phyloP scores from a whole-genome alignment of 805 yeast genomes.

The Candida anglica region DNA sequence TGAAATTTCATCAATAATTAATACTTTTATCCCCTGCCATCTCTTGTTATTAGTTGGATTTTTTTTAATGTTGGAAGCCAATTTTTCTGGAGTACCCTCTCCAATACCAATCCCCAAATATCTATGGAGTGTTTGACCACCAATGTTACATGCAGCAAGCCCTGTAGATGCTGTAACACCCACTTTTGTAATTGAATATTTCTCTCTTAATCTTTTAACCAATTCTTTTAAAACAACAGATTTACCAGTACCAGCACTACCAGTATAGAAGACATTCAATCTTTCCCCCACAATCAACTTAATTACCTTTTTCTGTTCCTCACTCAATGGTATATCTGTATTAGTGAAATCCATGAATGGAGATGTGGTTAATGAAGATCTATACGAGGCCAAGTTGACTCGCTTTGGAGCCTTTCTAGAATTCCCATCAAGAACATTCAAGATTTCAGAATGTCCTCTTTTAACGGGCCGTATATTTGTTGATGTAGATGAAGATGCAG shows the following conservation, averaged over 20 bases:
- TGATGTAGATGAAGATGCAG: background rate
- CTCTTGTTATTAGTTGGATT: slow-evolving; percentile 40
- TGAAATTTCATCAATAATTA: slow-evolving; percentile 89
- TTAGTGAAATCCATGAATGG: slow-evolving; percentile 1
- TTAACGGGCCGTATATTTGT: slow-evolving; percentile 9
- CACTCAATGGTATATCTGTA: slow-evolving; percentile 14
- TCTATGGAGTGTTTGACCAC: slow-evolving; percentile 74
- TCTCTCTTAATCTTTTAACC: slow-evolving; percentile 46
- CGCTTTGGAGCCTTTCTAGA: slow-evolving; percentile 19
- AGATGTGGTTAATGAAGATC: slow-evolving; percentile 6
- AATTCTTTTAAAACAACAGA: slow-evolving; percentile 64
- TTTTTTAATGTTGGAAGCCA: slow-evolving; percentile 47
- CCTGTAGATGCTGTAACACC: slow-evolving; percentile 89
- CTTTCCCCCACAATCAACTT: slow-evolving; percentile 48
- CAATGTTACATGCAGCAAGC: slow-evolving; percentile 76
- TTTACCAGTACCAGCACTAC: slow-evolving; percentile 88
- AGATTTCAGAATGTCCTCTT: slow-evolving; percentile 15
- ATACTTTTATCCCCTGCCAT: slow-evolving; percentile 68
- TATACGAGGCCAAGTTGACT: slow-evolving; percentile 5
- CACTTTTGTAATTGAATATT: slow-evolving; percentile 46
- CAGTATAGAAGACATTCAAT: slow-evolving; percentile 67
- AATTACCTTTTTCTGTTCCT: slow-evolving; percentile 47
- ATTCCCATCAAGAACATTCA: slow-evolving; percentile 14
- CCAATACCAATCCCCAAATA: slow-evolving; percentile 82
- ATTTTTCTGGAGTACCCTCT: slow-evolving; percentile 39